Percentiles rank a stretch among this genome's conserved stretches.
phyloP scores from a whole-genome alignment of 148 eudicot genomes.

The Silene latifolia region DNA sequence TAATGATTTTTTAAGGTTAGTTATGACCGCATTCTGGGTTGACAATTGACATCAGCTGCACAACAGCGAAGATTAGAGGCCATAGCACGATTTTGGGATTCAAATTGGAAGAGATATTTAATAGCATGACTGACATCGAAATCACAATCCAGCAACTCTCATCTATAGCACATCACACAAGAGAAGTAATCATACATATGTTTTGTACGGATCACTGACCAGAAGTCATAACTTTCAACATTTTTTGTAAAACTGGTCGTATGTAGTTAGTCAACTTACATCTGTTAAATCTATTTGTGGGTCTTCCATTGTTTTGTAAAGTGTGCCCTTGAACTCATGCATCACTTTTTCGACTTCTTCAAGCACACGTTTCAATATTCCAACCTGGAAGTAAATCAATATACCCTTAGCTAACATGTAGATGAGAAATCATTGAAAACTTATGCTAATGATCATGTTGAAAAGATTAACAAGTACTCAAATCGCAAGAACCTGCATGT shows the following conservation, averaged over 20 bases:
- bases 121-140: neutral
- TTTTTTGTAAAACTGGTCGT: neutral
- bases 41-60: too few relatives aligned
- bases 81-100: neutral
- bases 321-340: conserved; percentile 91
- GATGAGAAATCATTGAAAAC: neutral
- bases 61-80: too few relatives aligned
- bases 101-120: neutral
- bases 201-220: neutral
- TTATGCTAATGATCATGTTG: neutral
- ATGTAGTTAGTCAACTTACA: conserved; percentile 40
- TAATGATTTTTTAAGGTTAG: too few relatives aligned
- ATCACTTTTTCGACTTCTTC: conserved; percentile 98
- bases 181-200: neutral
- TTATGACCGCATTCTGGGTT: too few relatives aligned
- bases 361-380: conserved; percentile 93
- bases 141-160: neutral
- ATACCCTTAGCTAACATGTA: neutral
- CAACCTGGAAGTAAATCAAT: conserved; percentile 54
- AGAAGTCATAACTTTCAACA: neutral
- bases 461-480: conserved; percentile 8
- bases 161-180: neutral
- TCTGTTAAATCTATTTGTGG: conserved; percentile 75
- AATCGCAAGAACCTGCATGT: neutral
- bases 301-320: conserved; percentile 91